Percentiles rank a stretch among this genome's conserved stretches.
These are phyloP conservation scores for Rhinocladiella mackenziei DNA, from an alignment of 2,329 filamentous ascomycete species.

Conservation along the genomic window DNA sequence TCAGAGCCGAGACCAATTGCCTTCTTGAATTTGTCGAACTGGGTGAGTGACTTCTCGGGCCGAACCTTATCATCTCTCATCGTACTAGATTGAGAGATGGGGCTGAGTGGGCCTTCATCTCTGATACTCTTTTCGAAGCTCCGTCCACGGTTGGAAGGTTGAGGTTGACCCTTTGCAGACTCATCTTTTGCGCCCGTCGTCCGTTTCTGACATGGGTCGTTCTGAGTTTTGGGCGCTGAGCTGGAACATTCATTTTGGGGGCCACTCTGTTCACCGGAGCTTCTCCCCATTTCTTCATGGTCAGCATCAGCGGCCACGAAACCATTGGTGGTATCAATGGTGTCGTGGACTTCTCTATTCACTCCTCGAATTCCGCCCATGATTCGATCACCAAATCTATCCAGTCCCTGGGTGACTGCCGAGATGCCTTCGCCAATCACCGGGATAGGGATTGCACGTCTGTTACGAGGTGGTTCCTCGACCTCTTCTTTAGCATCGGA, in stretches of 20 bases:
- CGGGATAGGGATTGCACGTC: conserved; percentile 40
- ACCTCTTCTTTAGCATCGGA: conserved; percentile 34
- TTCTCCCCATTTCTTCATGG: conserved; percentile 4
- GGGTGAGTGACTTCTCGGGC: conserved; percentile 13
- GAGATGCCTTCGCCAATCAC: conserved; percentile 50
- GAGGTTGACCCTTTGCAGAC: background rate
- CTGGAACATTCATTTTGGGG: background rate
- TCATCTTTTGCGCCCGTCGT: conserved; percentile 14
- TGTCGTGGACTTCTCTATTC: conserved; percentile 37
- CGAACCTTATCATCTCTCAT: conserved; percentile 17
- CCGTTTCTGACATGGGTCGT: conserved; percentile 8
- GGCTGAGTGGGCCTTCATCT: conserved; percentile 4
- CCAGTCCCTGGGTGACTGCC: conserved; percentile 49
- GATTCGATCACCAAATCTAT: conserved; percentile 44
- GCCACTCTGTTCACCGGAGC: conserved; percentile 9
- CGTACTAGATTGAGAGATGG: conserved; percentile 26
- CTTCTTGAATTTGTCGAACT: conserved; percentile 23
- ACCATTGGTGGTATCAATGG: conserved; percentile 36
- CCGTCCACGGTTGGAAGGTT: conserved; percentile 1
- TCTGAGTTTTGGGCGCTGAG: conserved; percentile 5
- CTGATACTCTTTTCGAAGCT: conserved; percentile 5
- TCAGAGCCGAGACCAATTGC: conserved; percentile 24
- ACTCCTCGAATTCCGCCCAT: conserved; percentile 42
- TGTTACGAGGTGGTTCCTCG: conserved; percentile 12
- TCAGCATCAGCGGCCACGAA: conserved; percentile 28